Base-by-base conservation (phyloP, 345 rosid genomes). In the Eutrema heterophyllum region DNA sequence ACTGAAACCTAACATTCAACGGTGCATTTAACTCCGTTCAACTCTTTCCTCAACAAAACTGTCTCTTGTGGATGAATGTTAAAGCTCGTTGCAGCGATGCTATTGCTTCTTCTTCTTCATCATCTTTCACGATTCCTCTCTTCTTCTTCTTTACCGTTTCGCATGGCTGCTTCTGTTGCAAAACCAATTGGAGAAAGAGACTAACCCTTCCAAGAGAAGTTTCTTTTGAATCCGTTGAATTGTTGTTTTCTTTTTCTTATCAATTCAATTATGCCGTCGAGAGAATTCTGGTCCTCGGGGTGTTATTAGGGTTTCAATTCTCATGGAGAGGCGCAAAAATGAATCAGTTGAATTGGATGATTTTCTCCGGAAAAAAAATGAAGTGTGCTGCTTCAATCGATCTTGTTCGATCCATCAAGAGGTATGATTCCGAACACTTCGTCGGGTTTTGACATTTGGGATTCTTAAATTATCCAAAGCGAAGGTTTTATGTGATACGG, bases 401-500 rank as follows among this genome's bases (percentile, higher is more conserved):
- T 81, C 90, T 80, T 45, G 84, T 83, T 62, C 91, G 87, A 75
- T 85, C 90, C 80, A 83, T 88, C 71, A 85, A 86, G 74, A 85
- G 93, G 97, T 92, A 21, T 61, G 54, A 14, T 57, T 48, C 21
- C 6, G n/a, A 39, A 7, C 48, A 56, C 10, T 36, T 57, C 2
- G 2, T 16, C 35, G 41, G 32, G 49, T 71, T 21, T 46, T 57
- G 29, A 43, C 9, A 26, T 52, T 52, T 9, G 21, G 30, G 41
- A 18, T 38, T 32, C 27, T 18, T 21, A 3, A 38, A 46, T 2
- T 50, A 45, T 41, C 48, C 24, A 5, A 11, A 26, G 6, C 29
- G 5, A 41, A 52, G n/a, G 7, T 36, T 54, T 51, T 33, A 7
- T 21, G 40, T 52, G 6, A 35, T 60, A 73, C 2, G 24, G 14